Base-by-base conservation (phyloP, 257 asterid species). In the Verbena officinalis region DNA sequence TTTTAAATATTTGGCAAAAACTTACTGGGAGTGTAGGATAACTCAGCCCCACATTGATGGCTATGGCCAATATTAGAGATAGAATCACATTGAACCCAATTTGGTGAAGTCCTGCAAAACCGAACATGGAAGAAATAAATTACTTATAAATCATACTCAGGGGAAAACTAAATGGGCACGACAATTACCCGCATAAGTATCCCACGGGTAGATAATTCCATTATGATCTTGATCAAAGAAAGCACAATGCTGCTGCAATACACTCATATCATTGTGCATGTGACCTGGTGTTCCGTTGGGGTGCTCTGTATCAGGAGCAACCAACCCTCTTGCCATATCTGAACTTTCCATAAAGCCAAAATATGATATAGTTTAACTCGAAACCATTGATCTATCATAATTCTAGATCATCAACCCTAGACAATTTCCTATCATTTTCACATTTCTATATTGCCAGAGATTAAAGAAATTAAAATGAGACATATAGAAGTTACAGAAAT, bases 181-280 rank as follows among this genome's bases (percentile, higher is more conserved):
- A 15, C 0, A 21, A 33, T 22, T 74, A 78, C 83, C 83, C 2
- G 78, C 62, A 36, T 70, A 73, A 39, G 79, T 68, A 33, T 74
- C 79, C 79, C 94, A 86, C 1, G 96, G 98, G 53, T 91, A 91
- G 24, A 91, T 72, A 64, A 91, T 86, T 15, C 98, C 98, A 50
- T 91, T 73, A 46, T 77, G 67, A 42, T 88, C 91, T 73, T 83
- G 98, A 66, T 91, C 94, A 27, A 91, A 86, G 82, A 88, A 88
- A 59, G 96, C 85, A 30, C 80, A 77, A 65, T 91, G 96, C 56
- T 91, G 98, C 74, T 91, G 98, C 76, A 91, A 76, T 12, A 88
- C 94, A 74, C 95, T 91, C 70, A 88, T 7, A 59, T 79, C 76
- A 4, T 83, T 11, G 60, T 86, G 89, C 39, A 14, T 60, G 24